Percentiles rank a stretch among this genome's conserved stretches.
These are phyloP conservation scores for Trametes villosa DNA, from an alignment of 768 basidiomycete species.

Conservation along the genomic window DNA sequence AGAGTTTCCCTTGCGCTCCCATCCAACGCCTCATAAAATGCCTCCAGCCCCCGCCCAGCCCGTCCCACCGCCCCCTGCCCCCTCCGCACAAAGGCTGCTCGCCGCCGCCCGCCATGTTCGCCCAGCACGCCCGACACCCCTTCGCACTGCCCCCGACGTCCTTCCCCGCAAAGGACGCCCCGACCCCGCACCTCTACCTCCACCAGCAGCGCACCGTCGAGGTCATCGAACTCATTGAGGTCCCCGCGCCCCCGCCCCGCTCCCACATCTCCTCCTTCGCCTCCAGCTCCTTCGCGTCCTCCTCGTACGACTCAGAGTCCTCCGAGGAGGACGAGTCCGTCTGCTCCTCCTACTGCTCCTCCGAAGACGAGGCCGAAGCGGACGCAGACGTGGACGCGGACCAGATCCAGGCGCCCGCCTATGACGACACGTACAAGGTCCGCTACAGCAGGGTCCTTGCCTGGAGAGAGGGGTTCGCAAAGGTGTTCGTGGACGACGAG, in stretches of 20 bases:
- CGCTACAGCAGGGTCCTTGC: slow-evolving; percentile 70
- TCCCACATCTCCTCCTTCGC: slow-evolving; percentile 44
- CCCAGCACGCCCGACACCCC: slow-evolving; percentile 21
- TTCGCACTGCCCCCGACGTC: slow-evolving; percentile 23
- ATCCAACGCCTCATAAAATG: slow-evolving; percentile 16
- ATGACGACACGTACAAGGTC: slow-evolving; percentile 54
- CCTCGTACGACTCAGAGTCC: slow-evolving; percentile 42
- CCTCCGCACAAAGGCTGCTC: not conserved
- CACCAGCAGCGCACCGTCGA: slow-evolving; percentile 54
- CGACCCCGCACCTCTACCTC: slow-evolving; percentile 44
- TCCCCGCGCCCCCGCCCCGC: slow-evolving; percentile 55
- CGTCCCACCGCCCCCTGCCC: not conserved
- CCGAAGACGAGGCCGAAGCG: slow-evolving; percentile 41
- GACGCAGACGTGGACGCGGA: slow-evolving; percentile 11
- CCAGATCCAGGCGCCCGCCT: slow-evolving; percentile 23
- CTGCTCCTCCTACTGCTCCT: slow-evolving; percentile 75
- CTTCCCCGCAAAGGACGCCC: slow-evolving; percentile 33
- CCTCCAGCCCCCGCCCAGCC: slow-evolving; percentile 20
- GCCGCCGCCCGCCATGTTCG: slow-evolving; percentile 26
- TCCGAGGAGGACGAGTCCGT: slow-evolving; percentile 47
- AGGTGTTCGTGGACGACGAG: slow-evolving; percentile 47
- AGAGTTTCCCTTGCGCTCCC: slow-evolving; percentile 21
- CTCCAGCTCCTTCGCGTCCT: slow-evolving; percentile 45
- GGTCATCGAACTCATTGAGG: slow-evolving; percentile 79
- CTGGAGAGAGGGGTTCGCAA: slow-evolving; percentile 67